Base-by-base conservation (phyloP, 371 early-diverging fungal genomes). In the Circinella umbellata region DNA sequence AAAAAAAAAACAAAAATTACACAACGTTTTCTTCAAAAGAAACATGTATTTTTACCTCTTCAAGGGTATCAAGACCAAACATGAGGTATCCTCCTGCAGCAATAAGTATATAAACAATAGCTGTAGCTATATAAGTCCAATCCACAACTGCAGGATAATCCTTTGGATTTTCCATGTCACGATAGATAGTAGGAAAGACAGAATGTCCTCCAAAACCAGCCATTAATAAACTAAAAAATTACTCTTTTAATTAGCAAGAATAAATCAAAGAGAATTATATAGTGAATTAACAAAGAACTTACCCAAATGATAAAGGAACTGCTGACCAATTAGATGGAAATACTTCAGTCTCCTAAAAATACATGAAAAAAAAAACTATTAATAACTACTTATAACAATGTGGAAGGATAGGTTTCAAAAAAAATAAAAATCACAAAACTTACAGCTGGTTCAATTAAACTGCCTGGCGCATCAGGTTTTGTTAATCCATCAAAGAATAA, bases 31-130 rank as follows among this genome's bases (percentile, higher is more conserved):
- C 10, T 39, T 39, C 39, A 39, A 39, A 6, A 4, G 39, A 10
- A 4, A 39, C 4, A 39, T 39, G 6, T 4, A 4, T 39, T 39
- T 39, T 39, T 39, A 87, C 88, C 81, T 91, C 90, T 76, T 89
- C 83, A 76, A 83, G 77, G 18, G 86, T 84, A 10, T 54, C 75
- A 47, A 78, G 75, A 4, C 94, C 94, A 88, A 92, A 94, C 94
- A 93, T 94, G 11, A 80, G 36, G 74, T 92, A 93, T 15, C 94
- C 93, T 61, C 73, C 71, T 37, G 75, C 78, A 18, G 78, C 78
- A 17, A 83, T 74, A 13, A 63, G 53, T 36, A 77, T 68, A 46
- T 81, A 83, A 20, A 80, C 76, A 18, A 78, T 37, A 7, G 78
- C 66, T 11, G 81, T 76, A 0, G 71, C 72, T 0, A 79, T 27